Evolutionary conservation across 2,329 filamentous ascomycete species (phyloP), one percentile per base, ranked within the genome.

Genomic region (Penicillium sp.): DNA sequence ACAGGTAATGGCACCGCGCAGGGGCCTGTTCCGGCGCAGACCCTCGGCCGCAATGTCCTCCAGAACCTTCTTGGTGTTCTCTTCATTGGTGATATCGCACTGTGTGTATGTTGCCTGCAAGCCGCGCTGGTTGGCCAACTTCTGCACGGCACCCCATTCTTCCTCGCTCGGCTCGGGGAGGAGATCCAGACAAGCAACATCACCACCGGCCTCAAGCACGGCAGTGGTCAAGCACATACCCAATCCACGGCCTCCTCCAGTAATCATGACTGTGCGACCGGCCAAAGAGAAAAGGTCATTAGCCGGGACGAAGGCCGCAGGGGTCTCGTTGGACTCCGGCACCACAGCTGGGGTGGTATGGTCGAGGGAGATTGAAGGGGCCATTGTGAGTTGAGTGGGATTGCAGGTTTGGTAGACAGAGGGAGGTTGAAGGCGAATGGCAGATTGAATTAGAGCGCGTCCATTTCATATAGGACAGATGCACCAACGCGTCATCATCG

Each of bases 201-300:
- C 72, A 31, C 76, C 80, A 14, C 79, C 78, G 13, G 78, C 77
- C 59, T 82, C 80, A 43, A 79, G 63, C 3, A 82, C 71, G 2
- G 79, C 81, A 27, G 71, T 69, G 4, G 80, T 76, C 13, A 83
- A 72, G 16, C 75, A 77, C 39, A 82, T 77, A 13, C 81, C 81
- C 1, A 83, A 70, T 13, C 81, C 80, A 14, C 79, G 76, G 8
- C 75, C 79, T 40, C 77, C 81, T 6, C 81, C 80, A 1, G 81
- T 83, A 40, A 83, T 79, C 8, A 67, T 66, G 42, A 68, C 62
- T 10, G 70, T 73, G 56, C 70, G 72, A 40, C 71, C 72, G 40
- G 70, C 66, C 9, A 82, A 75, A 4, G 79, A 79, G 61, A 81
- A 80, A 32, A 79, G 72, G 32, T 61, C 50, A 64, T 66, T 56